Evolutionary conservation across 2,329 filamentous ascomycete genomes (phyloP).

Genomic region (Aphanocladium album): DNA sequence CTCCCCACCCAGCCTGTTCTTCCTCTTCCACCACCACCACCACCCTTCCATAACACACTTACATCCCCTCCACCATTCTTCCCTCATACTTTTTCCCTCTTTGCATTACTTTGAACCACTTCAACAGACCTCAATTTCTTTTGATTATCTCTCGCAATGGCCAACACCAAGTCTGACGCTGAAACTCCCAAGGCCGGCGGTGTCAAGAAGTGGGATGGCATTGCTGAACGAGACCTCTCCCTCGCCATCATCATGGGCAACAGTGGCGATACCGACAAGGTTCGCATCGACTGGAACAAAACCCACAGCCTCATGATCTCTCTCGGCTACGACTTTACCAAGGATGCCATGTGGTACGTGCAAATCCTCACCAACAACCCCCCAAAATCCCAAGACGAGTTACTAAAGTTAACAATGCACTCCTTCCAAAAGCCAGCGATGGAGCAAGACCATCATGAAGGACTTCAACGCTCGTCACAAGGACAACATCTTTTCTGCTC

Average conservation of each 20-base stretch:
- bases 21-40: neutral
- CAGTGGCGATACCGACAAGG: slow-evolving; percentile 21
- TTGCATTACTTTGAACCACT: neutral
- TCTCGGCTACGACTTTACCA: slow-evolving; percentile 32
- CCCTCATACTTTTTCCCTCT: neutral
- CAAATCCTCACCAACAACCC: neutral
- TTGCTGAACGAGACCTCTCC: slow-evolving; percentile 35
- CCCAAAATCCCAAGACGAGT: neutral
- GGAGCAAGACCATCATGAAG: slow-evolving; percentile 33
- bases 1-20: neutral
- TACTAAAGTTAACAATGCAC: neutral
- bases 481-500: slow-evolving; percentile 1
- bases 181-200: slow-evolving; percentile 11
- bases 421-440: slow-evolving; percentile 32
- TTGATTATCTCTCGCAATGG: neutral
- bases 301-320: slow-evolving; percentile 27
- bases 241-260: slow-evolving; percentile 29
- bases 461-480: slow-evolving; percentile 26
- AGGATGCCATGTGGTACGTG: slow-evolving; percentile 35
- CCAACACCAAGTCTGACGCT: neutral
- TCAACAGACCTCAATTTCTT: neutral
- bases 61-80: neutral
- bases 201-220: slow-evolving; percentile 32
- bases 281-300: slow-evolving; percentile 29
- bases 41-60: neutral